A percentile compares a stretch with the other conserved stretches of the same genome.
phyloP scores from a whole-genome alignment of 495 filamentous ascomycete species.

The Mytilinidion resinicola region DNA sequence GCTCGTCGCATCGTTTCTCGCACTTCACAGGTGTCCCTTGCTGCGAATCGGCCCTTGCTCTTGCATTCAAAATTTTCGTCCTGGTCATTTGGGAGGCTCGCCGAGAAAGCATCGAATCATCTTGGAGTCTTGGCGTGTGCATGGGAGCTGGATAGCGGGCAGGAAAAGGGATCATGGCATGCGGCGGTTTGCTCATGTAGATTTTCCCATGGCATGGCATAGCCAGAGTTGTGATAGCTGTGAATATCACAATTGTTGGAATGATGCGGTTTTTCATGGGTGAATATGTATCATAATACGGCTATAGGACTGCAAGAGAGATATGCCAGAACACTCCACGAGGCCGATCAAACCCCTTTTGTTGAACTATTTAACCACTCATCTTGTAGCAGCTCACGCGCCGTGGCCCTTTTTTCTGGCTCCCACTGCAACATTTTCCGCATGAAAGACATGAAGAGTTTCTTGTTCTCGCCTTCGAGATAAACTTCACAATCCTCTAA shows the following conservation, averaged over 20 bases:
- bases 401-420: background rate
- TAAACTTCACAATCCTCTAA: background rate
- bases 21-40: background rate
- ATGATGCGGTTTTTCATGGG: too few relatives aligned
- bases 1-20: background rate
- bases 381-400: background rate
- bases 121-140: slow-evolving; percentile 1
- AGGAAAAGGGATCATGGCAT: background rate
- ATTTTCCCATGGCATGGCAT: background rate
- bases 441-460: background rate
- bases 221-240: too few relatives aligned
- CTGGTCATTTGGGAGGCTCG: background rate
- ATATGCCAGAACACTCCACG: too few relatives aligned
- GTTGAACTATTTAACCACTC: too few relatives aligned
- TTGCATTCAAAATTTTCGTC: background rate
- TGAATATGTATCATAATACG: too few relatives aligned
- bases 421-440: background rate
- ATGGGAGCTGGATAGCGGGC: background rate
- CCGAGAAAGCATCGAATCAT: background rate
- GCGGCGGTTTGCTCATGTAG: background rate
- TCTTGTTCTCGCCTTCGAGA: background rate
- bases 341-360: too few relatives aligned
- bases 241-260: too few relatives aligned
- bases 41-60: too few relatives aligned
- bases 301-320: too few relatives aligned